Conservation (phyloP, 2,329 filamentous ascomycete species). For the Penicillium sp. region DNA sequence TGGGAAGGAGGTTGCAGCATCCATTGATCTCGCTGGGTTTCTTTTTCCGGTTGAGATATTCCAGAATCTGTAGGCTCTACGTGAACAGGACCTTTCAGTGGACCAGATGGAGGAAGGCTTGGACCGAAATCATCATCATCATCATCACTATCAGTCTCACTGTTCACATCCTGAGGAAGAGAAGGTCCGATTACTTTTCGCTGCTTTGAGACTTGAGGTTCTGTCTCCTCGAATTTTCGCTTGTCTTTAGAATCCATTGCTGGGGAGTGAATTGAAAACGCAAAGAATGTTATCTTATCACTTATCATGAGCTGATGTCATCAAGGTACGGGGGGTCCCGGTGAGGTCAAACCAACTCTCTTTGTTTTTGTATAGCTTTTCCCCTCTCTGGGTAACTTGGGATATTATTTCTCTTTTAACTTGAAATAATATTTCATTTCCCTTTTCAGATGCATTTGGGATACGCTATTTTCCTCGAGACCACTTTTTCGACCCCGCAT, state of each 20-base stretch:
- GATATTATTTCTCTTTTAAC: no score
- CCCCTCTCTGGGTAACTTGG: no score
- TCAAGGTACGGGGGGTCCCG: no score
- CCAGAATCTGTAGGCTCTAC: neutral
- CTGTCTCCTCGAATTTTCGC: conserved; percentile 18
- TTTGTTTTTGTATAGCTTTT: no score
- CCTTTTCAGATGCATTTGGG: neutral
- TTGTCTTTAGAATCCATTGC: conserved; percentile 18
- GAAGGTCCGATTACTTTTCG: conserved; percentile 56
- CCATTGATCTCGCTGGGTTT: conserved; percentile 73
- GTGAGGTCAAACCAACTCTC: no score
- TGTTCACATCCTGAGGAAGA: conserved; percentile 39
- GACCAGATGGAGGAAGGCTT: conserved; percentile 29
- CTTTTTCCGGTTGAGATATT: conserved; percentile 25
- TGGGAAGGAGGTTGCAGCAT: conserved; percentile 69
- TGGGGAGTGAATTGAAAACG: no score
- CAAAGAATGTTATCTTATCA: conserved; percentile 1
- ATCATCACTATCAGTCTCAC: conserved; percentile 2
- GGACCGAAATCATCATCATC: conserved; percentile 46
- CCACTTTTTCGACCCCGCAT: neutral
- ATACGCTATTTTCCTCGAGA: neutral
- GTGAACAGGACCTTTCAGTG: neutral
- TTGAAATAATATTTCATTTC: no score
- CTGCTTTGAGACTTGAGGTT: conserved; percentile 10
- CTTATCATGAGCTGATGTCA: neutral